Evolutionary conservation across 2,329 filamentous ascomycete species (phyloP).

Genomic region (Teratosphaeria zuluensis): DNA sequence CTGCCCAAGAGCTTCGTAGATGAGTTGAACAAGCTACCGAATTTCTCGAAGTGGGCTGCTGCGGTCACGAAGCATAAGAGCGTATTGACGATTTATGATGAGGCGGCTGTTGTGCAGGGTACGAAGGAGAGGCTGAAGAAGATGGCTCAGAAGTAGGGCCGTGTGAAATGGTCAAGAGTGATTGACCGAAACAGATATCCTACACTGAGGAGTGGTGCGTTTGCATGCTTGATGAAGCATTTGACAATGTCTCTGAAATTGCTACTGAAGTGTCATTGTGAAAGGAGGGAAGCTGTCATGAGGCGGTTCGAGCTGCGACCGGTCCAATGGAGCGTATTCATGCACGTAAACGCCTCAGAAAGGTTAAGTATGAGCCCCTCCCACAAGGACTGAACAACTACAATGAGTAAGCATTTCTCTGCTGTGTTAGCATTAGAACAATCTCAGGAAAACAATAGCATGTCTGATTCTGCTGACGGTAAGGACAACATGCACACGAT

Average conservation of each 20-base stretch:
- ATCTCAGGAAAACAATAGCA: neutral
- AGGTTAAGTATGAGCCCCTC: neutral
- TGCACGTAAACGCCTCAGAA: neutral
- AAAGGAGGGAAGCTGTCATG: neutral
- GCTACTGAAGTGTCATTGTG: neutral
- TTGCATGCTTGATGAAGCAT: neutral
- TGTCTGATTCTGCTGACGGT: neutral
- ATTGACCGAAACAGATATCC: too few relatives aligned
- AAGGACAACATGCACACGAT: neutral
- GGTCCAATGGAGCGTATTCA: neutral
- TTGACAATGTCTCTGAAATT: neutral
- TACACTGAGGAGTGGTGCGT: too few relatives aligned
- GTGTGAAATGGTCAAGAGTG: neutral
- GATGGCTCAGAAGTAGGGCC: conserved; percentile 13
- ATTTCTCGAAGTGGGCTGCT: conserved; percentile 23
- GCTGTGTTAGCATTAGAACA: neutral
- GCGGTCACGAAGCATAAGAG: conserved; percentile 39
- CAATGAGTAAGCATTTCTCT: neutral
- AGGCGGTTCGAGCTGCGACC: neutral
- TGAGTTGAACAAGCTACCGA: conserved; percentile 50
- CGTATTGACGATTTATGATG: conserved; percentile 56
- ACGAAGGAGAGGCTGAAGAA: conserved; percentile 35
- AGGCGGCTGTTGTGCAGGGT: conserved; percentile 29
- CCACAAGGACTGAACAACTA: neutral
- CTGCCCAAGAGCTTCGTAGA: conserved; percentile 41